Percentiles rank a stretch among this genome's conserved stretches.
Conservation (phyloP, 1,284 basidiomycete genomes). For the Porogramme epimiltina region DNA sequence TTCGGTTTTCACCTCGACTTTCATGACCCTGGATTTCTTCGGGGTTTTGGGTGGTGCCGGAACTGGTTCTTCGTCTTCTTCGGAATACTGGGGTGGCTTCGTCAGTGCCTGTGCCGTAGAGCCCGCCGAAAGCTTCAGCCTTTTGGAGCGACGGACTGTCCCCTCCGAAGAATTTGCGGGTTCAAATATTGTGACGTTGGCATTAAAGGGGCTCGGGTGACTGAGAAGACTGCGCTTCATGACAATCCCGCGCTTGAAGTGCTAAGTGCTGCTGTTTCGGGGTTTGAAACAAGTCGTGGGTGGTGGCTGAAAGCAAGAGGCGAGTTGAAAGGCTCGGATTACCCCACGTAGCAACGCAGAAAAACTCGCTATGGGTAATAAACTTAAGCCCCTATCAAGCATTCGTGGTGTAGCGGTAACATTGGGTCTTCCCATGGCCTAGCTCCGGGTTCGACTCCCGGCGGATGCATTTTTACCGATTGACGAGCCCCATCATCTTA, state of each 20-base stretch:
- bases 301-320: too few species aligned
- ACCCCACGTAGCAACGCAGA: too few species aligned
- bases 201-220: slow-evolving; percentile 15
- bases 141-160: slow-evolving; percentile 12
- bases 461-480: slow-evolving; percentile 45
- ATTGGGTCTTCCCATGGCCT: slow-evolving; percentile 49
- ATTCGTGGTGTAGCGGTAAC: slow-evolving; percentile 43
- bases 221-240: slow-evolving; percentile 17
- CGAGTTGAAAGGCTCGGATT: too few species aligned
- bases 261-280: neutral
- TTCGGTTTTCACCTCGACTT: too few species aligned
- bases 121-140: slow-evolving; percentile 4
- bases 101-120: neutral
- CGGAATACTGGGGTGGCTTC: neutral
- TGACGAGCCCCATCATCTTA: too few species aligned
- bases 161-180: neutral
- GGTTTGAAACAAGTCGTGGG: neutral
- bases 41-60: too few species aligned
- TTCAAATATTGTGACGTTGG: slow-evolving; percentile 19
- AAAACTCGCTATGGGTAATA: neutral
- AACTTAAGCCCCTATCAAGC: neutral
- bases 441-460: slow-evolving; percentile 62
- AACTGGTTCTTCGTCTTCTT: too few species aligned
- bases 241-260: neutral
- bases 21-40: too few species aligned